These are phyloP conservation scores for Drechslerella dactyloides DNA, from an alignment of 2,329 filamentous ascomycete genomes.

Conservation along the genomic window DNA sequence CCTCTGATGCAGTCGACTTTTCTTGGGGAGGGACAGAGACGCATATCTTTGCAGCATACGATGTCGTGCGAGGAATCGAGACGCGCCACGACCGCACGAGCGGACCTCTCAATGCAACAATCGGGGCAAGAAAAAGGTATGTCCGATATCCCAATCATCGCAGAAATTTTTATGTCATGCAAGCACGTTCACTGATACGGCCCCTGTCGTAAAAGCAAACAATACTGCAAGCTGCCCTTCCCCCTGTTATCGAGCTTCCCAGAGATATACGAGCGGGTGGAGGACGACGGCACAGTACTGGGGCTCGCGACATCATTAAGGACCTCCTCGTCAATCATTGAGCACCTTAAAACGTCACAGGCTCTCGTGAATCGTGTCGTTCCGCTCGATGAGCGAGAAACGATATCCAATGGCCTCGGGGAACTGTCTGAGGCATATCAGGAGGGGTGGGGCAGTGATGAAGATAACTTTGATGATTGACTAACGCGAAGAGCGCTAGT, in stretches of 20 bases:
- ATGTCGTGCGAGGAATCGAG: slow-evolving; percentile 40
- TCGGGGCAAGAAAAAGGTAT: slow-evolving; percentile 42
- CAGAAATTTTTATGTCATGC: slow-evolving; percentile 8
- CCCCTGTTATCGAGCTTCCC: slow-evolving; percentile 86
- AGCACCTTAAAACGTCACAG: slow-evolving; percentile 71
- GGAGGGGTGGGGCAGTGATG: slow-evolving; percentile 82
- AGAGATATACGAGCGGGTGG: slow-evolving; percentile 67
- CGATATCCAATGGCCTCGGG: slow-evolving; percentile 78
- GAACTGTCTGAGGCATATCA: slow-evolving; percentile 87
- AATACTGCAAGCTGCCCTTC: slow-evolving; percentile 65
- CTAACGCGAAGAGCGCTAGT: slow-evolving; percentile 2
- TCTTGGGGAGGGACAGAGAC: slow-evolving; percentile 45
- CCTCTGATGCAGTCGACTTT: slow-evolving; percentile 30
- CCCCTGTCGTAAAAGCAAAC: slow-evolving; percentile 26
- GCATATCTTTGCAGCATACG: slow-evolving; percentile 40
- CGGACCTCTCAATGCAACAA: slow-evolving; percentile 16
- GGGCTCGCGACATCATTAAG: slow-evolving; percentile 68
- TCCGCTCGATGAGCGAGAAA: slow-evolving; percentile 79
- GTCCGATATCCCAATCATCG: slow-evolving; percentile 16
- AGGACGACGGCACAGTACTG: slow-evolving; percentile 59
- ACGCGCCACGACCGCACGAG: slow-evolving; percentile 33
- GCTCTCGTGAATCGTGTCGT: slow-evolving; percentile 69
- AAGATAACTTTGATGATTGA: slow-evolving; percentile 71
- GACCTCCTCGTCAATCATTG: slow-evolving; percentile 75
- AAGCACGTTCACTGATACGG: slow-evolving; percentile 19